Base-by-base conservation (phyloP, 2,329 filamentous ascomycete genomes). In the Stagonosporopsis chrysanthemi region DNA sequence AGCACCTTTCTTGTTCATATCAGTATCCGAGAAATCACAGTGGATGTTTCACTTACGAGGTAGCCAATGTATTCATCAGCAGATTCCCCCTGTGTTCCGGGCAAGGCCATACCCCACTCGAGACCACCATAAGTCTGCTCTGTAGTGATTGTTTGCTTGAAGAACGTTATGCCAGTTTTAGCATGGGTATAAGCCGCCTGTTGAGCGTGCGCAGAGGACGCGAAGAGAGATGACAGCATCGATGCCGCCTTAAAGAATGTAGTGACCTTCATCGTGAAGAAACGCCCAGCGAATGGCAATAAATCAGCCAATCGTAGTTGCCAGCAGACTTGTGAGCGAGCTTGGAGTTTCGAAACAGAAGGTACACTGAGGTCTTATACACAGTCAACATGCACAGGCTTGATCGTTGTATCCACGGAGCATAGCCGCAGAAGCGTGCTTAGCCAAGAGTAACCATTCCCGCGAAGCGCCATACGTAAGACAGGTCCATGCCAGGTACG, bases 11-110 rank as follows among this genome's bases (percentile, higher is more conserved):
- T 75, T 40, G 4, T 8, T 7, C 8, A 11, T 33, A 43, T 72
- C 26, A 71, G 60, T n/a, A 50, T 24, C 8, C 6, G 11, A 11
- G 9, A 9, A 33, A n/a, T 28, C 2, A 3, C 5, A 14, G 24
- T 11, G 2, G 8, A 11, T 39, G 36, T 35, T 6, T 9, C 12
- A 45, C 68, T 68, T 55, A 74, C 73, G 29, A 77, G 64, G 57
- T 74, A 74, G 44, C 75, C 75, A 62, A 77, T 75, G 58, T 77
- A 77, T 43, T 76, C 74, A 52, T 69, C 66, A 53, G 73, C 70
- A 33, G 58, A 60, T 26, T 58, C 66, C 22, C 58, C 61, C 12
- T 62, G 41, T 14, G 42, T 28, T 23, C 63, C 65, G 7, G 75
- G 75, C 14, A 77, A 52, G 24, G 70, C 75, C 54, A 68, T 73